phyloP scores from a whole-genome alignment of 306 rosid genomes.

The Ormosia semicastrata region DNA sequence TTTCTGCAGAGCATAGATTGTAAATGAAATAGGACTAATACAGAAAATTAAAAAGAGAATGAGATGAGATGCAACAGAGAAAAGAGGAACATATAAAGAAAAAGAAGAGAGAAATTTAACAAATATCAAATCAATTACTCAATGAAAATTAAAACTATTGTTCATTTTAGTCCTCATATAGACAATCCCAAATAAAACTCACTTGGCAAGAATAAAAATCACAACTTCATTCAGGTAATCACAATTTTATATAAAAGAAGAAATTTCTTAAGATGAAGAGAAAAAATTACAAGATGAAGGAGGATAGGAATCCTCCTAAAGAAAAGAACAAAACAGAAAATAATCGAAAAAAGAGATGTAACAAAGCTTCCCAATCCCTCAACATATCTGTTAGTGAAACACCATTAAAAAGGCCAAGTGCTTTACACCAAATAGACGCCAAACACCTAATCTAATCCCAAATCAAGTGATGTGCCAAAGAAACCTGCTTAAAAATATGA shows the following conservation, averaged over 20 bases:
- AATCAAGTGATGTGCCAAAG: background rate
- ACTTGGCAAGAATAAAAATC: background rate
- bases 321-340: no score
- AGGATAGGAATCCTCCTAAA: no score
- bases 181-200: slow-evolving; percentile 1
- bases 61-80: background rate
- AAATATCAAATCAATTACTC: background rate
- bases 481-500: background rate
- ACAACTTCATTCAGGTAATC: background rate
- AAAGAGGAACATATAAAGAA: background rate
- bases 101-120: background rate
- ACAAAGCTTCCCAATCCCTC: background rate
- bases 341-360: background rate
- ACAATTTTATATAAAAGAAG: background rate
- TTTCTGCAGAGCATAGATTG: slow-evolving; percentile 50
- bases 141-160: background rate
- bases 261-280: no score
- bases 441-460: background rate
- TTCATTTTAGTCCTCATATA: background rate
- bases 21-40: slow-evolving; percentile 4
- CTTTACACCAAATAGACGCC: background rate
- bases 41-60: background rate
- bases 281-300: no score
- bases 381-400: background rate
- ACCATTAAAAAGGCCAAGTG: background rate